Conservation (phyloP, 305 asterid genomes). For the Stenogyne calaminthoides region DNA sequence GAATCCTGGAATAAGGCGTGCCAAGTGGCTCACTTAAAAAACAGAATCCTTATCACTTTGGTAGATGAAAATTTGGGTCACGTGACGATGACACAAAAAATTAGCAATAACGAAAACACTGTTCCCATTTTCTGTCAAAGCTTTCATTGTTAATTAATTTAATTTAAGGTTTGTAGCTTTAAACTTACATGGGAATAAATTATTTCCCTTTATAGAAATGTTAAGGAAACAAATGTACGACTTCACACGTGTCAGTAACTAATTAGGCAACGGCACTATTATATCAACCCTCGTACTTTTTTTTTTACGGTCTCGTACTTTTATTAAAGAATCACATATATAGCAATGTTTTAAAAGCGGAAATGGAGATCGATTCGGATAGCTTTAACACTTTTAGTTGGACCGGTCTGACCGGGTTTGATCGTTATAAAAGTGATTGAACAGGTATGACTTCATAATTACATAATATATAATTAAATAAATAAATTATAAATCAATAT, state of each 20-base stretch:
- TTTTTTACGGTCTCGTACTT: too few relatives aligned
- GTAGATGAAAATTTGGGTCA: too few relatives aligned
- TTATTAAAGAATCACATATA: constrained; percentile 27
- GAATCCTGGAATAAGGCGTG: not conserved
- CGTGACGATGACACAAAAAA: not conserved
- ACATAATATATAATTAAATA: too few relatives aligned
- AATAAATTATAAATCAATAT: too few relatives aligned
- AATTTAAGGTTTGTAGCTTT: constrained; percentile 34
- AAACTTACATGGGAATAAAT: not conserved
- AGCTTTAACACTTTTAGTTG: too few relatives aligned
- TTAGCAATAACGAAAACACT: not conserved
- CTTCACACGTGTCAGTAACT: too few relatives aligned
- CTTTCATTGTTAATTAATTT: constrained; percentile 19
- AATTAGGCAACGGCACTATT: constrained; percentile 46
- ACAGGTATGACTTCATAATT: too few relatives aligned
- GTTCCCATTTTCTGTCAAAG: constrained; percentile 13
- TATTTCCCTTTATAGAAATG: constrained; percentile 54
- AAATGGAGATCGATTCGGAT: too few relatives aligned
- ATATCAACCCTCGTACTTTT: not conserved
- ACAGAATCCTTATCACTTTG: not conserved
- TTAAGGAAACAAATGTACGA: constrained; percentile 35
- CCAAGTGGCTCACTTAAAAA: not conserved
- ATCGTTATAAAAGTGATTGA: too few relatives aligned
- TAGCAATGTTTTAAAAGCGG: too few relatives aligned
- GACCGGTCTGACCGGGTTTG: too few relatives aligned